Evolutionary conservation across 1,284 basidiomycete species (phyloP).

Genomic region (Grifola frondosa): DNA sequence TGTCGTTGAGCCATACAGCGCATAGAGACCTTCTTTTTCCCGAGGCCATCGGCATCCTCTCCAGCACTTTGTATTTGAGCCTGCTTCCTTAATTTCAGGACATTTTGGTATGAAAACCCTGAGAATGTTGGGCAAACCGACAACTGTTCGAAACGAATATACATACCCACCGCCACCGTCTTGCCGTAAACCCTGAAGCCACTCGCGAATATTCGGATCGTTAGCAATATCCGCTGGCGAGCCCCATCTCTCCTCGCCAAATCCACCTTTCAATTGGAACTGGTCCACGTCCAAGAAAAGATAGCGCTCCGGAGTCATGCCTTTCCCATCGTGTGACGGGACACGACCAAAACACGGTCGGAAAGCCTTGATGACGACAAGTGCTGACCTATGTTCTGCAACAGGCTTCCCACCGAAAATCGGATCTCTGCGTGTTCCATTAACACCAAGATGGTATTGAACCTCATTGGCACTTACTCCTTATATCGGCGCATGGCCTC

Average conservation of each 20-base stretch:
- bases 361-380: slow-evolving; percentile 43
- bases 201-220: slow-evolving; percentile 40
- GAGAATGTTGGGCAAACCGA: not conserved
- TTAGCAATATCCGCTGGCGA: slow-evolving; percentile 44
- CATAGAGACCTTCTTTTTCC: slow-evolving; percentile 2
- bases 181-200: slow-evolving; percentile 50
- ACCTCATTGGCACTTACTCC: slow-evolving; percentile 28
- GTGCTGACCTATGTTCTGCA: slow-evolving; percentile 32
- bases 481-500: slow-evolving; percentile 35
- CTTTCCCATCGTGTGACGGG: slow-evolving; percentile 35
- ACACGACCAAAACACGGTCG: slow-evolving; percentile 48
- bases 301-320: slow-evolving; percentile 35
- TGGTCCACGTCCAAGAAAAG: slow-evolving; percentile 50
- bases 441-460: not conserved
- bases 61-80: slow-evolving; percentile 17
- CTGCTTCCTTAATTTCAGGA: slow-evolving; percentile 42
- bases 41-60: slow-evolving; percentile 1
- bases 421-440: slow-evolving; percentile 8
- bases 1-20: slow-evolving; percentile 14
- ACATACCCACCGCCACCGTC: slow-evolving; percentile 55
- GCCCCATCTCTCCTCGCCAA: slow-evolving; percentile 44
- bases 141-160: not conserved
- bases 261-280: slow-evolving; percentile 39
- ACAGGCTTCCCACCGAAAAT: slow-evolving; percentile 25
- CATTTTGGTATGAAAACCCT: slow-evolving; percentile 36